Evolutionary conservation across 2,329 filamentous ascomycete genomes (phyloP).

Genomic region (Chrysoporthe cubensis): DNA sequence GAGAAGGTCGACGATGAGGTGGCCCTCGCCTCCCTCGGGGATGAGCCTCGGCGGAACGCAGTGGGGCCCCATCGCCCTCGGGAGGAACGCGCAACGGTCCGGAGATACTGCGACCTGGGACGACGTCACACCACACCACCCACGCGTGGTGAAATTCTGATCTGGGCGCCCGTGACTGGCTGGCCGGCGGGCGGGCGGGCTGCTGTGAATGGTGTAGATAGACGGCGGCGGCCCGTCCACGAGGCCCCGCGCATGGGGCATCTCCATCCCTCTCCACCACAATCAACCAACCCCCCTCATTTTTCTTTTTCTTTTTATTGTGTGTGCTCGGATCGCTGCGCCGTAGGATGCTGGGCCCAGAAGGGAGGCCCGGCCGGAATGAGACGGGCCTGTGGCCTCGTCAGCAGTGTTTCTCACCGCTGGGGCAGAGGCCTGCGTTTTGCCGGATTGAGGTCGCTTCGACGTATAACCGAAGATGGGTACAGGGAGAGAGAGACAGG

Average conservation of each 20-base stretch:
- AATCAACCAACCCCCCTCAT: too few relatives aligned
- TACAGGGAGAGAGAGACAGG: too few relatives aligned
- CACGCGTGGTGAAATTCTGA: background rate
- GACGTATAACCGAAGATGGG: too few relatives aligned
- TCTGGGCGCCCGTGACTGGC: background rate
- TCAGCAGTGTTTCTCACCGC: background rate
- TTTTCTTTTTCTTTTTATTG: too few relatives aligned
- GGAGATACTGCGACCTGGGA: background rate
- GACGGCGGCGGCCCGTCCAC: too few relatives aligned
- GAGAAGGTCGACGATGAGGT: background rate
- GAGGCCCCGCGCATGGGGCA: background rate
- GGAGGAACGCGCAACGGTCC: conserved; percentile 5
- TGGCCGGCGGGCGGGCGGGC: background rate
- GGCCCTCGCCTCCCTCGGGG: background rate
- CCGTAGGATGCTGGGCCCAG: background rate
- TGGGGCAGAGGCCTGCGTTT: too few relatives aligned
- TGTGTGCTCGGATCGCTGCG: background rate
- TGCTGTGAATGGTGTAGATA: too few relatives aligned
- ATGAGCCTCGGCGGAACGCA: background rate
- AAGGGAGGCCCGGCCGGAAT: background rate
- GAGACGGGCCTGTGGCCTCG: background rate
- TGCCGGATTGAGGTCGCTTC: too few relatives aligned
- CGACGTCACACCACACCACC: conserved; percentile 2
- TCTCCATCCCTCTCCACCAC: background rate
- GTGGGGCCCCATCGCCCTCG: background rate